Base-by-base conservation (phyloP, 352 stramenopile genomes). In the Phytophthora boehmeriae region DNA sequence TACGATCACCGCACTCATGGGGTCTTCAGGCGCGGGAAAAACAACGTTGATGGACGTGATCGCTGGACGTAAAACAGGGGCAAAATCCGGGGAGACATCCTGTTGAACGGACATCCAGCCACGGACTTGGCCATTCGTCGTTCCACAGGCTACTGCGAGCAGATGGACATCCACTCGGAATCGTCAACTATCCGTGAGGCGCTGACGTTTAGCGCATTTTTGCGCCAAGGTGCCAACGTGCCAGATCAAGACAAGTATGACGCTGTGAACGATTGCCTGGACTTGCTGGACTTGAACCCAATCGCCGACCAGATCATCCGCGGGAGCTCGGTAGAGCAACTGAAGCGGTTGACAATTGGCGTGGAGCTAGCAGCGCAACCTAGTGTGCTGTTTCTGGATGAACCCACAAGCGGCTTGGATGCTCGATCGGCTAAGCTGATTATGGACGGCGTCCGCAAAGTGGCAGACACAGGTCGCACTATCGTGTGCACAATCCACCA, bases 11-110 rank as follows among this genome's bases (percentile, higher is more conserved):
- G 82, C 82, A 0, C 60, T 93, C 25, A 90, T 90, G 76, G 84
- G 84, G 1, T 68, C 65, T 0, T 84, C 75, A 2, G 86, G 87
- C 43, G 83, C 88, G 22, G 92, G 93, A 1, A 98, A 98, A 71
- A 98, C 93, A 13, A 98, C 95, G 5, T 73, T 98, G 8, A 90
- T 98, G 66, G 93, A 98, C 69, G 92, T 98, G 4, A 91, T 99
- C 44, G 90, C 95, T 2, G 76, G 95, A 13, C 78, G 95, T 32
- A 98, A 98, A 73, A 94, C 77, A 8, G 78, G 76, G 95, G 95
- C 23, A 80, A 47, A 9, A 89, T 98, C 39, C 68, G 65, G 17
- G 93, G 95, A 14, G 51, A 94, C 19, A 88, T 98, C 54, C 53
- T 79, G 14, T 47, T 98, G 6, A 98, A 98, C 68, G 93, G 95